Evolutionary conservation across 1,139 yeast species (phyloP), one percentile per base, ranked within the genome.

Genomic region (Scheffersomyces titani): DNA sequence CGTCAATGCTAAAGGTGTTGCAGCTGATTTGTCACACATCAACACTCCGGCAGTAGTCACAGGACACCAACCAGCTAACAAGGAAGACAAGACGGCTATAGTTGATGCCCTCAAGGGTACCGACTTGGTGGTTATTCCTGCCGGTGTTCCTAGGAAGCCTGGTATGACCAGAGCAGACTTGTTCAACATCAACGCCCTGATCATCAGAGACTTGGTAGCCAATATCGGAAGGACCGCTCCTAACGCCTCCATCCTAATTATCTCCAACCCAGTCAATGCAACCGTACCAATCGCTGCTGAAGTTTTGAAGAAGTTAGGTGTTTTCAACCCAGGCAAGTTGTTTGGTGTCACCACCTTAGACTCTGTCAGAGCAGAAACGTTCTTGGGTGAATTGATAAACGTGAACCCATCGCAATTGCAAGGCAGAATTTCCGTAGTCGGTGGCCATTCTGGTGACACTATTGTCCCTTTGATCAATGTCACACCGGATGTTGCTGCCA

Each of bases 141-240:
- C 92, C n/a, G 93, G 92, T 55, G 87, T 88, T 18, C 92, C 92
- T 53, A 82, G 92, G 71, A 88, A 88, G 68, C 92, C 92, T 16
- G 92, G 92, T 20, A 88, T 88, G 92, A 86, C 92, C 36, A 80
- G 93, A 69, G 91, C 88, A 60, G 92, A 88, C 70, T 78, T 88
- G 65, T 88, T 88, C 75, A 87, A 86, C 68, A 86, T 87, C 69
- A 88, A 88, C 71, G 92, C 92, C 2, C 83, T 86, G 11, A 88
- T 88, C 63, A 84, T 88, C 58, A 78, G 85, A 65, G 83, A 81
- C 57, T 78, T 88, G 68, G 87, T 86, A 56, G 81, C 83, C 55
- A 82, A 82, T 53, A 79, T 84, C 58, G 92, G 85, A n/a, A 70
- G 73, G 57, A 75, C 78, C 51, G 81, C 87, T 50, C 92, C 92